Base-by-base conservation (phyloP, 305 asterid species). In the Fraxinus dipetala region DNA sequence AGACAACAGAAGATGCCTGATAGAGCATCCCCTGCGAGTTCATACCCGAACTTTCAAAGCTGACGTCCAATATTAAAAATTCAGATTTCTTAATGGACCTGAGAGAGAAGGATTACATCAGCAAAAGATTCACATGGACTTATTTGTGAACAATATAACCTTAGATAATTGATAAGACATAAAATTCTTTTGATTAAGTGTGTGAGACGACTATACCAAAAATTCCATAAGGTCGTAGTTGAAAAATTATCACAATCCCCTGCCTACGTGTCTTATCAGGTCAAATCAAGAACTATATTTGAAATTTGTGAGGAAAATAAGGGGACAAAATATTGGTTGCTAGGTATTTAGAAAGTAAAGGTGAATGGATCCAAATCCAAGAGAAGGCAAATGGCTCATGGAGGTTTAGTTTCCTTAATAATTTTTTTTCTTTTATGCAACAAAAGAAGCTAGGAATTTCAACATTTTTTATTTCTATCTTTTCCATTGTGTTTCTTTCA, bases 1-100 rank as follows among this genome's bases (percentile, higher is more conserved):
- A 83, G 87, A 86, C 89, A 83, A 81, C 83, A 36, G 59, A 79
- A 88, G 87, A 88, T 88, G 85, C 89, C 65, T 26, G 6, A 26
- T 65, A 65, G 7, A 65, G 32, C 35, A 65, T 9, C 16, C 7
- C 67, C 20, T 56, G 6, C 10, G 26, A 16, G 65, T 22, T 32
- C 22, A 73, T 28, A 34, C 13, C 54, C 20, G 38, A 48, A 11
- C 45, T 38, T 32, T 38, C 45, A 38, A 38, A 38, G 45, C 13
- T 38, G 45, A 38, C 2, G 45, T 38, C 45, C 45, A 38, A 38
- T 54, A n/a, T 34, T 18, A 56, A 32, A 22, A 31, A 78, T 20
- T 78, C 48, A 78, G 48, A 36, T 78, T 56, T 78, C 24, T 16
- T 38, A 38, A 38, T 38, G 11, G 45, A 38, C 45, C 45, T 38